phyloP scores from a whole-genome alignment of 148 eudicot species.

The Rhododendron griersonianum region DNA sequence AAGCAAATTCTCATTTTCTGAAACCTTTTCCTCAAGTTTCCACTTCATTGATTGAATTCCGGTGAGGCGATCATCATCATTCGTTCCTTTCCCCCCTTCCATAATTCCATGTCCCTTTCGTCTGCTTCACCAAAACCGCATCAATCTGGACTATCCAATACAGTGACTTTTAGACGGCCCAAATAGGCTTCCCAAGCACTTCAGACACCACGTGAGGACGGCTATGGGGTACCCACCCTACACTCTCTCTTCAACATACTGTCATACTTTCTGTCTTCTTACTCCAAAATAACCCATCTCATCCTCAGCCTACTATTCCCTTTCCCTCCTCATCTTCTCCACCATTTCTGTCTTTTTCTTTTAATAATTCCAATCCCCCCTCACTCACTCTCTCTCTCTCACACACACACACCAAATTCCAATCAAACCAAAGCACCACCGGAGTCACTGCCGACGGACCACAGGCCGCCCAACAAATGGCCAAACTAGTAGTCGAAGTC shows the following conservation, averaged over 20 bases:
- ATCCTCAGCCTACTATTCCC: slow-evolving; percentile 14
- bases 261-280: slow-evolving; percentile 2
- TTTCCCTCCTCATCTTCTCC: neutral
- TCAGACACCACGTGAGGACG: too few species aligned
- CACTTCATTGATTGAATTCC: neutral
- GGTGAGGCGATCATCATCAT: neutral
- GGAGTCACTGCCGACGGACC: neutral
- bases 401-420: neutral
- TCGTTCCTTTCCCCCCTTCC: neutral
- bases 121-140: neutral
- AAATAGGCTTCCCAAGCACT: too few species aligned
- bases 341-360: neutral
- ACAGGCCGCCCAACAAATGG: slow-evolving; percentile 21
- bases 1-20: neutral
- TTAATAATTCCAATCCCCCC: neutral
- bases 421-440: neutral
- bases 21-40: neutral
- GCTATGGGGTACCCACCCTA: too few species aligned
- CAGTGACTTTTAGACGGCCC: too few species aligned
- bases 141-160: too few species aligned
- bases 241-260: neutral
- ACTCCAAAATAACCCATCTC: slow-evolving; percentile 1
- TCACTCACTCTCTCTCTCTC: neutral
- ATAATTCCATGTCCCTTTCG: neutral
- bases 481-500: slow-evolving; percentile 70